phyloP scores from a whole-genome alignment of 2,329 filamentous ascomycete species.

The Xenoacremonium recifei region DNA sequence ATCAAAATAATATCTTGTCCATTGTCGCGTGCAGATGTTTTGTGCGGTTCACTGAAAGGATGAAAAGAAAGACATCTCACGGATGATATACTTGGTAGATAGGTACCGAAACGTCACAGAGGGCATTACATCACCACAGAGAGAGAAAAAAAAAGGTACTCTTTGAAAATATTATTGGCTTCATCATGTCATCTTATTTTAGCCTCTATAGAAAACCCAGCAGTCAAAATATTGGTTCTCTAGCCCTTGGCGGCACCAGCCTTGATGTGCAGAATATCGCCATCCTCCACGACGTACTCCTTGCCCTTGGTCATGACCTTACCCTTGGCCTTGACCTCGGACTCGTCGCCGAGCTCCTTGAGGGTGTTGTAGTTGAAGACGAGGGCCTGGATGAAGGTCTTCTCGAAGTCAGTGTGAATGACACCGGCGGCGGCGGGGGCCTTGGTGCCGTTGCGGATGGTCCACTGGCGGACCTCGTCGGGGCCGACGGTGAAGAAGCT shows the following conservation, averaged over 20 bases:
- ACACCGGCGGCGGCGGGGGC: constrained; percentile 97
- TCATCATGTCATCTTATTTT: not conserved
- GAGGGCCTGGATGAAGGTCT: constrained; percentile 97
- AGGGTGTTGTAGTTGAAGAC: constrained; percentile 86
- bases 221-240: constrained; percentile 14
- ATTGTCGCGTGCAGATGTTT: too few species aligned
- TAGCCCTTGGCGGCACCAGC: constrained; percentile 76
- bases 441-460: constrained; percentile 91
- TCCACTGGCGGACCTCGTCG: constrained; percentile 98
- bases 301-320: constrained; percentile 99
- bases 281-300: constrained; percentile 88
- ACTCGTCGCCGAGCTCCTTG: constrained; percentile 86
- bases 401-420: constrained; percentile 98
- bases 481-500: constrained; percentile 97
- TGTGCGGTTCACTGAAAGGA: too few species aligned
- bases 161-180: not conserved
- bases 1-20: too few species aligned
- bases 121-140: too few species aligned
- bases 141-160: too few species aligned
- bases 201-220: not conserved
- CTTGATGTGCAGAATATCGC: constrained; percentile 85
- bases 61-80: too few species aligned
- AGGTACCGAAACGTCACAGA: too few species aligned
- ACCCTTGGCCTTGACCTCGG: constrained; percentile 85
- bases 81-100: too few species aligned